A percentile compares a stretch with the other conserved stretches of the same genome.
phyloP scores from a whole-genome alignment of 2,329 filamentous ascomycete species.

The Monosporascus sp. region DNA sequence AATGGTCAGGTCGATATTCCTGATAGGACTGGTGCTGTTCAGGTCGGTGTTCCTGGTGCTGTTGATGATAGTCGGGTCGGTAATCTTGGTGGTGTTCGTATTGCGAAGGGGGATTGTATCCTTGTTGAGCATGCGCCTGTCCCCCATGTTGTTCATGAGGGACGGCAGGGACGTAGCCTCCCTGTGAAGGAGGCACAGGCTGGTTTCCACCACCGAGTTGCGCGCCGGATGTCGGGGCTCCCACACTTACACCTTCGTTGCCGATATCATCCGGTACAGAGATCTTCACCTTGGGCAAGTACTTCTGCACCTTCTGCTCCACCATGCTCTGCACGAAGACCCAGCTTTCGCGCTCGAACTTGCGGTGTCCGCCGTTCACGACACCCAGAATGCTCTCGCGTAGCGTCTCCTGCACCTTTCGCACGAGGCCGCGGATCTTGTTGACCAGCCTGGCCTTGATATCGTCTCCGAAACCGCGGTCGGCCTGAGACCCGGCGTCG shows the following conservation, averaged over 20 bases:
- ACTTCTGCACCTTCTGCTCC: conserved; percentile 40
- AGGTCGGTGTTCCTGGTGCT: not conserved
- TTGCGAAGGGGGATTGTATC: conserved; percentile 7
- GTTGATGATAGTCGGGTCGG: conserved; percentile 1
- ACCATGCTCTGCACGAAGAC: conserved; percentile 41
- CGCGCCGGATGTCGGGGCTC: conserved; percentile 26
- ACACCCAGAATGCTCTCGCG: conserved; percentile 40
- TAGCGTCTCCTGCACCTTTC: conserved; percentile 40
- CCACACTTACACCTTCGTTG: conserved; percentile 40
- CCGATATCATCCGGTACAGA: conserved; percentile 41
- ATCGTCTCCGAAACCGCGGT: conserved; percentile 38
- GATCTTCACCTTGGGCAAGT: conserved; percentile 41
- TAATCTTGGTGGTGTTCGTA: conserved; percentile 12
- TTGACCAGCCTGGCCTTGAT: conserved; percentile 38
- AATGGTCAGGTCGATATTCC: conserved; percentile 9
- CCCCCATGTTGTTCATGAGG: too few relatives aligned
- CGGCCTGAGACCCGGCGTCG: conserved; percentile 22
- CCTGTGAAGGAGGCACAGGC: conserved; percentile 14
- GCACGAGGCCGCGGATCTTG: conserved; percentile 39
- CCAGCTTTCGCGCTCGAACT: conserved; percentile 42
- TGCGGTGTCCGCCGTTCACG: conserved; percentile 42
- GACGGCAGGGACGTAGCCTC: too few relatives aligned
- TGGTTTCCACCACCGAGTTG: conserved; percentile 29
- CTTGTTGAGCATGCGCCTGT: too few relatives aligned
- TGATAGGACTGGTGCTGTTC: conserved; percentile 13